phyloP scores from a whole-genome alignment of 495 filamentous ascomycete genomes.

The Talaromyces borbonicus region DNA sequence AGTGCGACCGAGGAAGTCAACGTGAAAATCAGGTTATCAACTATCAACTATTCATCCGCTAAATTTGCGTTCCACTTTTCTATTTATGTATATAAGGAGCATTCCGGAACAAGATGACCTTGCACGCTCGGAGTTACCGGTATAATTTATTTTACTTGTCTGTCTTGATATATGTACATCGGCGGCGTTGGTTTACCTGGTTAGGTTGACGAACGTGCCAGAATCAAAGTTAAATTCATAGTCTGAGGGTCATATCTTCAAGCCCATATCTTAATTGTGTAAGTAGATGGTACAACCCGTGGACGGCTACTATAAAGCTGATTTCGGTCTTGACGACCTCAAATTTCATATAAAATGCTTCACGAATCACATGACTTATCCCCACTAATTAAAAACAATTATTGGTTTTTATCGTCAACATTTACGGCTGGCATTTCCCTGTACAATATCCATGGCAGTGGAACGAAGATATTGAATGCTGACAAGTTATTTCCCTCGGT shows the following conservation, averaged over 20 bases:
- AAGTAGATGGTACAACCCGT: not conserved
- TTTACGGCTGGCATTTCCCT: too few species aligned
- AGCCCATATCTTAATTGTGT: too few species aligned
- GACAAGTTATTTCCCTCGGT: too few species aligned
- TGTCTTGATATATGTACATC: not conserved
- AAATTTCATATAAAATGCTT: too few species aligned
- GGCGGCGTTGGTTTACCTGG: conserved; percentile 2
- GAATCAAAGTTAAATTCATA: too few species aligned
- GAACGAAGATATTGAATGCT: too few species aligned
- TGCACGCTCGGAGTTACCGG: not conserved
- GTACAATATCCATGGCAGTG: not conserved
- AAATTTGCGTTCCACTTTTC: not conserved
- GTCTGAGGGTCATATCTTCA: too few species aligned
- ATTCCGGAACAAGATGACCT: not conserved
- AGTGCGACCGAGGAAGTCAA: not conserved
- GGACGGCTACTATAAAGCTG: too few species aligned
- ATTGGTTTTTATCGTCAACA: too few species aligned
- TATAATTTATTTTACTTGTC: not conserved
- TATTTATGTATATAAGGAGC: not conserved
- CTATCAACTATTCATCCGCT: too few species aligned
- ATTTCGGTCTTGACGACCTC: too few species aligned
- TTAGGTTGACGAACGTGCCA: conserved; percentile 1
- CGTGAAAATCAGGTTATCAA: too few species aligned
- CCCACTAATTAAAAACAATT: not conserved
- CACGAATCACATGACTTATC: conserved; percentile 1